phyloP scores from a whole-genome alignment of 306 rosid species.

The Trichosanthes truncata region DNA sequence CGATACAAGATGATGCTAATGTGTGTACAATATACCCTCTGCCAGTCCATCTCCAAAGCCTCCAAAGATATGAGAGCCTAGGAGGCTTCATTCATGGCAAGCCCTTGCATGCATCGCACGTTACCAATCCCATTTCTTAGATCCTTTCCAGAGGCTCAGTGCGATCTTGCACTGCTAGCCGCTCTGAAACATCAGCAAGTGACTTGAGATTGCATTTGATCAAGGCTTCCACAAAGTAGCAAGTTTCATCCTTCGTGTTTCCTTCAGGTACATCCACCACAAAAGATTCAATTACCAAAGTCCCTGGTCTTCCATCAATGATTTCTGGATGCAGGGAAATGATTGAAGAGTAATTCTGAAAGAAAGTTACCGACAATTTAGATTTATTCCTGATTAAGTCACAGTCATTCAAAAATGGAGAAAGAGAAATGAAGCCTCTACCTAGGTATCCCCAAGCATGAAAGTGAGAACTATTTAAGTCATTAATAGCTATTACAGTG shows the following conservation, averaged over 20 bases:
- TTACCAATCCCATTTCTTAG: background rate
- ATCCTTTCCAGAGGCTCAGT: conserved; percentile 74
- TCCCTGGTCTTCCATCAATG: conserved; percentile 85
- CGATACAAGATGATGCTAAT: background rate
- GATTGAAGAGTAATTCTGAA: conserved; percentile 88
- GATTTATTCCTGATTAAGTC: background rate
- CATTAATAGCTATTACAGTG: background rate
- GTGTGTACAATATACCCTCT: background rate
- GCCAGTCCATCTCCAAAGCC: conserved; percentile 20
- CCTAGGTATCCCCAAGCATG: background rate
- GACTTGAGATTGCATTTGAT: conserved; percentile 96
- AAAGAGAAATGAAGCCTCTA: background rate
- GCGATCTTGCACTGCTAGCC: conserved; percentile 78
- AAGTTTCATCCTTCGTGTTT: conserved; percentile 88
- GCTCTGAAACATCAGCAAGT: conserved; percentile 84
- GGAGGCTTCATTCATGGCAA: conserved; percentile 20
- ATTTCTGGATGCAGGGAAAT: conserved; percentile 84
- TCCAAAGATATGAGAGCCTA: conserved; percentile 10
- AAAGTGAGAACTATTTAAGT: background rate
- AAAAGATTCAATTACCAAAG: conserved; percentile 84
- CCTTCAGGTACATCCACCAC: conserved; percentile 98
- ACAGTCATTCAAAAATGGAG: background rate
- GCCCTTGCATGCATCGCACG: background rate
- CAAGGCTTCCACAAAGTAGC: conserved; percentile 87
- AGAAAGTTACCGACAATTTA: background rate